A percentile compares a stretch with the other conserved stretches of the same genome.
phyloP scores from a whole-genome alignment of 2,329 filamentous ascomycete genomes.

The Alternaria alternata region DNA sequence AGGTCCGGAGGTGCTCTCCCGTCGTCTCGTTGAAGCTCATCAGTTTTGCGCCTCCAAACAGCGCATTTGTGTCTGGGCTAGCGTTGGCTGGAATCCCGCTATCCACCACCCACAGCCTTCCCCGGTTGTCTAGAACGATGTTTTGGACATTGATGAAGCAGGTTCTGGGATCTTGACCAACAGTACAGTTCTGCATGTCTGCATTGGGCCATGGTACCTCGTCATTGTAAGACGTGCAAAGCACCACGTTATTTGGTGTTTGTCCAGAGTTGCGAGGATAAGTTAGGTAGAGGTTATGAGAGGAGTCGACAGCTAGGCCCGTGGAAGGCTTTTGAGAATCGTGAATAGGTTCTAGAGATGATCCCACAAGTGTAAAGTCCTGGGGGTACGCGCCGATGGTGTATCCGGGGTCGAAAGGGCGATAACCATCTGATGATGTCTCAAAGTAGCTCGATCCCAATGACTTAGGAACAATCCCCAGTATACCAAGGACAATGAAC shows the following conservation, averaged over 20 bases:
- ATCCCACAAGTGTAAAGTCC: conserved; percentile 51
- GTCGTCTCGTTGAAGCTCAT: conserved; percentile 53
- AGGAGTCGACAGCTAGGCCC: conserved; percentile 51
- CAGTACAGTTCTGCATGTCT: conserved; percentile 52
- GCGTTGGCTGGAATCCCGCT: conserved; percentile 49
- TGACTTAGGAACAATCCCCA: not conserved
- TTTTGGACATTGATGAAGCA: conserved; percentile 59
- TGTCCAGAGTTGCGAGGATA: conserved; percentile 53
- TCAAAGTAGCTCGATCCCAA: conserved; percentile 18
- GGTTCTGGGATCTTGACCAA: conserved; percentile 49
- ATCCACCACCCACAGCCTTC: conserved; percentile 54
- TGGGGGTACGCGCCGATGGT: conserved; percentile 34
- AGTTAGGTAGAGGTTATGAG: conserved; percentile 52
- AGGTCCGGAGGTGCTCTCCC: conserved; percentile 46
- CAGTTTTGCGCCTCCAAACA: conserved; percentile 52
- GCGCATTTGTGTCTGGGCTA: conserved; percentile 30
- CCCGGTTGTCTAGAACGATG: conserved; percentile 52
- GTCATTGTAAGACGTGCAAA: conserved; percentile 52
- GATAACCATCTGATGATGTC: conserved; percentile 17
- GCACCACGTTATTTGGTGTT: conserved; percentile 51
- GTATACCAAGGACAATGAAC: not conserved
- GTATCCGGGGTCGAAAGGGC: conserved; percentile 22
- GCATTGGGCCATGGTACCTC: conserved; percentile 54
- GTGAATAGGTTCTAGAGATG: conserved; percentile 49
- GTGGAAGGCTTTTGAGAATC: conserved; percentile 50